These are phyloP conservation scores for Crinitomyces ghanaensis DNA, from an alignment of 805 yeast genomes.

Conservation along the genomic window DNA sequence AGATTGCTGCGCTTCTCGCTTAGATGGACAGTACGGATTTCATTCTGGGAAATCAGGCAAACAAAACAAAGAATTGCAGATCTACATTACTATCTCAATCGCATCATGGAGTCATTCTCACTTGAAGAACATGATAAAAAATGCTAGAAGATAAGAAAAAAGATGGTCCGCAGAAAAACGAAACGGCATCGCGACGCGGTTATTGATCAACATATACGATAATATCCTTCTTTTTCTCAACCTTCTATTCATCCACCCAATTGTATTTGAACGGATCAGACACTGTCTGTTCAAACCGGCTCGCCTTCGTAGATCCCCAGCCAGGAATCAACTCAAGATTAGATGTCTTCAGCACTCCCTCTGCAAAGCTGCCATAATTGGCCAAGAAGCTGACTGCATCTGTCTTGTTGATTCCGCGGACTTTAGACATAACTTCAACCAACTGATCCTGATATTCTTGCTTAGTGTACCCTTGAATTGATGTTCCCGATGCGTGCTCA, in stretches of 20 bases:
- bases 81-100: too few species aligned
- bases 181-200: too few species aligned
- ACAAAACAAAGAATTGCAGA: too few species aligned
- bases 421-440: conserved; percentile 23
- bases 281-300: conserved; percentile 14
- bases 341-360: conserved; percentile 13
- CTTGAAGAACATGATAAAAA: too few species aligned
- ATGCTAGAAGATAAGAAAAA: too few species aligned
- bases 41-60: too few species aligned
- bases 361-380: conserved; percentile 22
- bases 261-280: conserved; percentile 18
- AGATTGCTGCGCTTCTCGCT: too few species aligned
- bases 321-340: conserved; percentile 15
- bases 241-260: conserved; percentile 9
- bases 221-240: too few species aligned
- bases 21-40: too few species aligned
- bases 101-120: too few species aligned
- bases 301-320: conserved; percentile 19
- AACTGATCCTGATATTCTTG: conserved; percentile 25
- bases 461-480: conserved; percentile 23
- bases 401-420: conserved; percentile 29
- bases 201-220: too few species aligned
- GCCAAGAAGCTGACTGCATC: conserved; percentile 26
- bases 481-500: conserved; percentile 22
- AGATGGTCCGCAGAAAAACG: too few species aligned